Percentiles rank a stretch among this genome's conserved stretches.
Evolutionary conservation across 441 rosid species (phyloP).

Genomic region (Populus tomentosa): DNA sequence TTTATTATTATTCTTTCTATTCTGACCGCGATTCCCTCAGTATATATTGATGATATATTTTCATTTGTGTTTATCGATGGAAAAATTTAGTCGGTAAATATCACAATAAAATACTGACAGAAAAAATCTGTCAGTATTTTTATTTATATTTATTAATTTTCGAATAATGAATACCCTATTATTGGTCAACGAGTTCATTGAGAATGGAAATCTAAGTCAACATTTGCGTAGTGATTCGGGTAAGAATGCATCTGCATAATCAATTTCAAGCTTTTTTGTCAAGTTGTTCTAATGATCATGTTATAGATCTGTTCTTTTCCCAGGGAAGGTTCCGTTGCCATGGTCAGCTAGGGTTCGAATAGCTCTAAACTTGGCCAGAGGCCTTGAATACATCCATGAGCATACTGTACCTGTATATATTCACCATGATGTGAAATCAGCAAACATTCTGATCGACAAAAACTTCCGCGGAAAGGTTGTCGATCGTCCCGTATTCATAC

Average conservation of each 20-base stretch:
- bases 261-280: not conserved
- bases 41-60: too few relatives aligned
- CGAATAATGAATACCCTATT: conserved; percentile 51
- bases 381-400: conserved; percentile 93
- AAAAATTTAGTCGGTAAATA: too few relatives aligned
- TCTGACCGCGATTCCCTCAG: too few relatives aligned
- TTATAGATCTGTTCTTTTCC: conserved; percentile 17
- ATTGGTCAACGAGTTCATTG: conserved; percentile 80
- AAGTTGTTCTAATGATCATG: not conserved
- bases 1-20: too few relatives aligned
- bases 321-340: conserved; percentile 71
- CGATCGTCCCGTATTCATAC: not conserved
- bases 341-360: conserved; percentile 87
- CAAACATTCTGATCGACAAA: conserved; percentile 79
- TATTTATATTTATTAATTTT: too few relatives aligned
- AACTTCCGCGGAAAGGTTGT: conserved; percentile 73
- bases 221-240: conserved; percentile 75
- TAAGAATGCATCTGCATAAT: conserved; percentile 23
- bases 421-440: conserved; percentile 86
- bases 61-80: rapidly evolving
- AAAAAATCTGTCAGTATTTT: too few relatives aligned
- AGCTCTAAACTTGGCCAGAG: conserved; percentile 93
- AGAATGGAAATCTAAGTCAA: conserved; percentile 87
- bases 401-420: conserved; percentile 95
- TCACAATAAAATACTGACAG: too few relatives aligned